Evolutionary conservation across 148 eudicot species (phyloP).

Genomic region (Euryodendron excelsum): DNA sequence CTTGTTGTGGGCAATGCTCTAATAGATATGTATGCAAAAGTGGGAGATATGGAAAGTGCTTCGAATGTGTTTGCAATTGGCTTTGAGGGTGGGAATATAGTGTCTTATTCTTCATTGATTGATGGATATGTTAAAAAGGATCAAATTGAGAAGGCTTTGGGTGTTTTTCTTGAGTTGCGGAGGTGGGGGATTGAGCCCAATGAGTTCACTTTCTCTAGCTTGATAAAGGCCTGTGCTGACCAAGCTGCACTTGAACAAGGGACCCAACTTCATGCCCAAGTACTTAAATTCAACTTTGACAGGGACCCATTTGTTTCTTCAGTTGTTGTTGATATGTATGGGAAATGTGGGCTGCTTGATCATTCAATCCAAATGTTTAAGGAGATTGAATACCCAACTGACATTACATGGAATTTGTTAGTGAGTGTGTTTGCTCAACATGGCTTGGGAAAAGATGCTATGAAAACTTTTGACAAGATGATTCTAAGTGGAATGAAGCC

Average conservation of each 20-base stretch:
- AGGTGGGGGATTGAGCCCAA: slow-evolving; percentile 36
- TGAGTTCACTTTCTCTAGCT: slow-evolving; percentile 29
- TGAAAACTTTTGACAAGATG: slow-evolving; percentile 31
- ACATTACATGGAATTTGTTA: slow-evolving; percentile 39
- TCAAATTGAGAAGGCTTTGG: too few species aligned
- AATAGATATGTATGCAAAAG: slow-evolving; percentile 34
- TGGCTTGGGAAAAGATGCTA: slow-evolving; percentile 38
- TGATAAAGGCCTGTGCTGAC: slow-evolving; percentile 41
- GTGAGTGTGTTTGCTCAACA: slow-evolving; percentile 43
- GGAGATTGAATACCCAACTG: slow-evolving; percentile 9
- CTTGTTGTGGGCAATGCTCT: slow-evolving; percentile 41
- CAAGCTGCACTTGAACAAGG: slow-evolving; percentile 56
- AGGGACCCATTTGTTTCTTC: slow-evolving; percentile 38
- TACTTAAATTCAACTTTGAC: slow-evolving; percentile 27
- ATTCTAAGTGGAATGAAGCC: slow-evolving; percentile 33
- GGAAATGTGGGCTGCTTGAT: slow-evolving; percentile 49
- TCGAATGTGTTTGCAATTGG: too few species aligned
- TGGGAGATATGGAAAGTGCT: too few species aligned
- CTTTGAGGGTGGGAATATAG: slow-evolving; percentile 1
- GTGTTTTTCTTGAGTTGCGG: slow-evolving; percentile 12
- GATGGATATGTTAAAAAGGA: slow-evolving; percentile 44
- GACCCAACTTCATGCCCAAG: slow-evolving; percentile 45
- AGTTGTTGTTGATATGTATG: slow-evolving; percentile 47
- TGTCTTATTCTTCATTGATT: slow-evolving; percentile 42
- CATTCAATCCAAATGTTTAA: too few species aligned